These are phyloP conservation scores for Cronartium quercuum DNA, from an alignment of 1,284 basidiomycete species.

Conservation along the genomic window DNA sequence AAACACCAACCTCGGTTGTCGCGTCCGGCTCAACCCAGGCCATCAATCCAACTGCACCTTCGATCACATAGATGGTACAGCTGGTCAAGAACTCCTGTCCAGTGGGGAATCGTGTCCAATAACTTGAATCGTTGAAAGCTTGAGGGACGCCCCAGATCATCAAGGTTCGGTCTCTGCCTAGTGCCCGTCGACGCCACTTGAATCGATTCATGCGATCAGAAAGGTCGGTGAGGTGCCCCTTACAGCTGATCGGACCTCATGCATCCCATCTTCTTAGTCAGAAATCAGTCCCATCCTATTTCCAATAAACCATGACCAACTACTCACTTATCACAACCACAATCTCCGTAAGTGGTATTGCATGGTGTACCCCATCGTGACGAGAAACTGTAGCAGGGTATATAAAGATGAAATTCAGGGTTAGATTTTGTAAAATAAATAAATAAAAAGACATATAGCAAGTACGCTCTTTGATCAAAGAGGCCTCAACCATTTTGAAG, in stretches of 20 bases:
- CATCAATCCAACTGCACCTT: slow-evolving; percentile 36
- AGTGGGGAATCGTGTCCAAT: slow-evolving; percentile 11
- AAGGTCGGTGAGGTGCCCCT: slow-evolving; percentile 30
- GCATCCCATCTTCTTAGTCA: background rate
- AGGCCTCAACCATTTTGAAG: background rate
- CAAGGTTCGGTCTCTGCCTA: slow-evolving; percentile 18
- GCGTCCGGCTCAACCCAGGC: slow-evolving; percentile 5
- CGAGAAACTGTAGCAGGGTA: background rate
- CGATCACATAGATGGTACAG: slow-evolving; percentile 34
- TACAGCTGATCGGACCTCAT: background rate
- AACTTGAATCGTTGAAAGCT: background rate
- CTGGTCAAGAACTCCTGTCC: slow-evolving; percentile 23
- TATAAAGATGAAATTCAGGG: background rate
- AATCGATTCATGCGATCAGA: slow-evolving; percentile 14
- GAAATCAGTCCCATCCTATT: too few relatives aligned
- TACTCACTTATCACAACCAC: slow-evolving; percentile 21
- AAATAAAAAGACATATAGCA: too few relatives aligned
- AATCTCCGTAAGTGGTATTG: slow-evolving; percentile 11
- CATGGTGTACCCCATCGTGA: background rate
- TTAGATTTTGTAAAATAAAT: background rate
- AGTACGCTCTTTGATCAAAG: too few relatives aligned
- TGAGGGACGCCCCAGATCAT: slow-evolving; percentile 34
- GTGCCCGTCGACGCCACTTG: slow-evolving; percentile 1
- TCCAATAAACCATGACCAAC: background rate
- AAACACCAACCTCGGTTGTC: background rate